A percentile compares a stretch with the other conserved stretches of the same genome.
phyloP scores from a whole-genome alignment of 78 protist genomes.

The Guillardia theta region DNA sequence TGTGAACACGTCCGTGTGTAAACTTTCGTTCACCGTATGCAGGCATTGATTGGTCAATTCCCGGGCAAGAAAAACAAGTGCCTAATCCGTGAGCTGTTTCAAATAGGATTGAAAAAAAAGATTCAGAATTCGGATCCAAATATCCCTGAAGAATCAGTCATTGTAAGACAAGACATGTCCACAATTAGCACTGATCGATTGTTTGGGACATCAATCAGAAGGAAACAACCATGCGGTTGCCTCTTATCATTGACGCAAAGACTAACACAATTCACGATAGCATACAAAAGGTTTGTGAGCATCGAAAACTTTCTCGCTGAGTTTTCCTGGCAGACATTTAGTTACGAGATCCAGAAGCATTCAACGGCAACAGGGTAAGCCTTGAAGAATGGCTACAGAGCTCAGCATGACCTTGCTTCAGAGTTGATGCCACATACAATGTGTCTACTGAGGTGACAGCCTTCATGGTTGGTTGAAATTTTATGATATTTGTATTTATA shows the following conservation, averaged over 20 bases:
- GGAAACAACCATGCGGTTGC: neutral
- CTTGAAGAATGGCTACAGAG: neutral
- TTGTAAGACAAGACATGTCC: too few relatives aligned
- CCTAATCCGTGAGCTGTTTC: neutral
- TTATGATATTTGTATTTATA: too few relatives aligned
- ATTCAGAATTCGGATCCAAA: too few relatives aligned
- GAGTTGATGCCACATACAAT: too few relatives aligned
- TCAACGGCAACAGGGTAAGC: neutral
- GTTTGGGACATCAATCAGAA: too few relatives aligned
- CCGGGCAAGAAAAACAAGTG: neutral
- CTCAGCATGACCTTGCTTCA: too few relatives aligned
- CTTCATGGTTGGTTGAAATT: too few relatives aligned
- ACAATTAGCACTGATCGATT: too few relatives aligned
- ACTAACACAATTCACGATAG: constrained; percentile 19
- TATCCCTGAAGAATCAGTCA: too few relatives aligned
- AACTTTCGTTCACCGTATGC: too few relatives aligned
- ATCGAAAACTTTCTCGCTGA: neutral
- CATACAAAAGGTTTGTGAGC: neutral
- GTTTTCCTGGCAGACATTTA: neutral
- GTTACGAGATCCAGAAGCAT: neutral
- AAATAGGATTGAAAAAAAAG: too few relatives aligned
- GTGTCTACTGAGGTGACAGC: too few relatives aligned
- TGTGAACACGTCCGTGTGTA: neutral
- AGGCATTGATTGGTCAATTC: neutral
- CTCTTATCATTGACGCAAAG: neutral